Base-by-base conservation (phyloP, 805 yeast genomes). In the Millerago galiae region DNA sequence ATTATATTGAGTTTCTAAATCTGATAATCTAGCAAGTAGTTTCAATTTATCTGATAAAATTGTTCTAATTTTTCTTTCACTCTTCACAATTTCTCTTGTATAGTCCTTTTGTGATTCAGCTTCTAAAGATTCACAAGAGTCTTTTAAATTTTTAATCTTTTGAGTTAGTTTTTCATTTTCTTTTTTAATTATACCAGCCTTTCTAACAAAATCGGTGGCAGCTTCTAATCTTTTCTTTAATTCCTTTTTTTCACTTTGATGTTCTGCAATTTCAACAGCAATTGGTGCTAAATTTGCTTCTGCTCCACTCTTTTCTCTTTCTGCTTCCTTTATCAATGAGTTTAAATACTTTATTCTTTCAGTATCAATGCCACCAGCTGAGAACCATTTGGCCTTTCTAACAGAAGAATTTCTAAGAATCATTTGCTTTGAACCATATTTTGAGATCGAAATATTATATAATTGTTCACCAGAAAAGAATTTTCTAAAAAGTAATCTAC, bases 391-490 rank as follows among this genome's bases (percentile, higher is more conserved):
- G 6, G 47, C 29, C 8, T 32, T 43, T 10, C 24, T 44, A 3
- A 53, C 48, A 3, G 27, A 34, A 3, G 46, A 34, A 6, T 62
- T 48, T 21, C 41, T 46, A 11, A 49, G 38, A 2, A 50, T 44
- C 2, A 71, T 62, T 53, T 79, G 85, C 48, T 63, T 68, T 3
- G 66, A 60, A 21, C 95, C 95, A 61, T 83, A 88, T 14, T 58
- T 60, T 1, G 96, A 89, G 47, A 67, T 67, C 8, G 58, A 63
- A 13, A 84, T 63, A 10, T 67, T 66, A 45, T 75, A 76, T 12
- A 79, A 47, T 3, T 70, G 66, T 42, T 72, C 74, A 0, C 82
- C 87, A 18, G 81, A 77, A 40, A 83, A 70, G 54, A 83, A 77
- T 55, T 75, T 78, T 38, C 63, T 63, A 49, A 86, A 75, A 1